Percentiles rank a stretch among this genome's conserved stretches.
phyloP scores from a whole-genome alignment of 495 filamentous ascomycete species.

The Aspergillus funiculosus region DNA sequence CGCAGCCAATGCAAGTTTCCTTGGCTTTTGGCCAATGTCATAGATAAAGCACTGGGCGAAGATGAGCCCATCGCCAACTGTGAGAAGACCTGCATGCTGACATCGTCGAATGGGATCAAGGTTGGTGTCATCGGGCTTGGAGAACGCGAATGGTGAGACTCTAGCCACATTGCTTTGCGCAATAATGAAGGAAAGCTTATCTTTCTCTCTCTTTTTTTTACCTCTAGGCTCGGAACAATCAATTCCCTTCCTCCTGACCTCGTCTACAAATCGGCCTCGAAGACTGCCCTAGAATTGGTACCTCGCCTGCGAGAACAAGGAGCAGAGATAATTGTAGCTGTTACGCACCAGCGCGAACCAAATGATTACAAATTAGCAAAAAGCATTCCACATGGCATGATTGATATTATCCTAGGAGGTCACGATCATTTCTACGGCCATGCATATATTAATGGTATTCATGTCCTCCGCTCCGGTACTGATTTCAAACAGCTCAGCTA shows the following conservation, averaged over 20 bases:
- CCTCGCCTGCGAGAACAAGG: conserved; percentile 66
- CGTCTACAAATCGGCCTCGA: conserved; percentile 69
- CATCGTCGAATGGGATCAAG: conserved; percentile 75
- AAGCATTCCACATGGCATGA: conserved; percentile 55
- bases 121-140: conserved; percentile 79
- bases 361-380: conserved; percentile 78
- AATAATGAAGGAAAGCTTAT: too few relatives aligned
- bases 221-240: conserved; percentile 79
- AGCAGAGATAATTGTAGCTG: conserved; percentile 70
- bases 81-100: conserved; percentile 63
- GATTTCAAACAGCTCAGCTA: conserved; percentile 92
- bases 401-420: conserved; percentile 82
- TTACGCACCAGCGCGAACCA: conserved; percentile 82
- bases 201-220: too few relatives aligned
- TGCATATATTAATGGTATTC: conserved; percentile 64
- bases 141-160: conserved; percentile 68
- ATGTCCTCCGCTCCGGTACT: conserved; percentile 74
- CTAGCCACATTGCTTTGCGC: not conserved
- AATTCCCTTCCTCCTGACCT: conserved; percentile 75
- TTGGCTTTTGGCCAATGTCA: conserved; percentile 81
- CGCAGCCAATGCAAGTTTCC: conserved; percentile 72
- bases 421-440: conserved; percentile 89
- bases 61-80: conserved; percentile 63
- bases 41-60: conserved; percentile 71
- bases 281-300: conserved; percentile 63